Base-by-base conservation (phyloP, 164 flowering plant genomes). In the Platanus orientalis region DNA sequence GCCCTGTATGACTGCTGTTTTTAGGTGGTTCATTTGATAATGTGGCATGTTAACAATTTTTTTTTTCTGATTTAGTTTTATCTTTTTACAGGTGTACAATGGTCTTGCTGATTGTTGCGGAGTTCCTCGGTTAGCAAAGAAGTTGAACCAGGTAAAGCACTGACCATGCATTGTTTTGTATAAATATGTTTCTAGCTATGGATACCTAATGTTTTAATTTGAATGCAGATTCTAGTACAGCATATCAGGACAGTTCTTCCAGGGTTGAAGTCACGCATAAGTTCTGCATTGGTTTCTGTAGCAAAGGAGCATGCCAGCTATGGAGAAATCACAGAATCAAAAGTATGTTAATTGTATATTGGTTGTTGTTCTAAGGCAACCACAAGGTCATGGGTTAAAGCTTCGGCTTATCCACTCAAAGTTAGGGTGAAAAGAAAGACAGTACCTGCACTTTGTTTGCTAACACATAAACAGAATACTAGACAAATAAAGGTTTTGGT, bases 251-350 rank as follows among this genome's bases (percentile, higher is more conserved):
- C 83, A 4, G 80, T 88, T 23, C 95, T 94, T 68, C 99, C 97
- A 10, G 91, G 80, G 47, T 64, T 94, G 69, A 94, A 89, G 69
- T 76, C 97, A 62, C 88, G 85, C 59, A 86, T 94, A 56, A 91
- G 91, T 70, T 61, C 87, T 76, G 73, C 74, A 34, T 75, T 94
- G 60, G 87, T 87, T 73, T 68, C 94, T 68, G 91, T 83, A 70
- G 96, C 91, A 61, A 94, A 94, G 80, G 97, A 94, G 84, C 93
- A 91, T 75, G 95, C 96, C 50, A 81, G 97, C 72, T 91, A 80
- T 69, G 99, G 97, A 64, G 97, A 91, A 79, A 86, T 86, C 64
- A 81, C 93, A 28, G 99, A 94, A 65, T 86, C 99, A 52, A 94
- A 89, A 83, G 97, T 80, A 78, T 66, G 79, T n/a, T n/a, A n/a